Percentiles rank a stretch among this genome's conserved stretches.
These are phyloP conservation scores for Hymenoscyphus salicellus DNA, from an alignment of 2,329 filamentous ascomycete genomes.

Conservation along the genomic window DNA sequence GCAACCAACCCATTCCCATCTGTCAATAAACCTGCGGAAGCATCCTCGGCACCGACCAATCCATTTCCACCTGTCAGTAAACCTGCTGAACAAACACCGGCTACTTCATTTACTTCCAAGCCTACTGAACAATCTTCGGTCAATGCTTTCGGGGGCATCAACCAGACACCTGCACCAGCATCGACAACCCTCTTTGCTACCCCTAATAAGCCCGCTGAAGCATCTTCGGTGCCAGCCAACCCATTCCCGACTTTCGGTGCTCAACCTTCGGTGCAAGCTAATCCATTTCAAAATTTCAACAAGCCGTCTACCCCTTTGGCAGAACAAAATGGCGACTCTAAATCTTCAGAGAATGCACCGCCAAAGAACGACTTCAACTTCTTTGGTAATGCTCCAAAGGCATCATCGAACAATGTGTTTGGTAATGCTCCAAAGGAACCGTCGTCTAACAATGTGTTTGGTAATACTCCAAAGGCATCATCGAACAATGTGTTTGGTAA, in stretches of 20 bases:
- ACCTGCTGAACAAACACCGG: no score
- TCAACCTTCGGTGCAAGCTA: background rate
- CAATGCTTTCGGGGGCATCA: background rate
- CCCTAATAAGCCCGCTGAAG: background rate
- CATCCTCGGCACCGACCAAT: no score
- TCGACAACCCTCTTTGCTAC: background rate
- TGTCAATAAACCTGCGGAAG: no score
- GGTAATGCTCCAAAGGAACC: slow-evolving; percentile 1
- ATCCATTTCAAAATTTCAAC: background rate
- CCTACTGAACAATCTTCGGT: background rate
- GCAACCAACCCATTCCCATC: no score
- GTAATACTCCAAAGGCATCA: slow-evolving; percentile 1
- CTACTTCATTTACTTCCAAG: no score
- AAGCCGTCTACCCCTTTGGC: background rate
- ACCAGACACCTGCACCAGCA: background rate
- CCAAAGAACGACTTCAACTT: background rate
- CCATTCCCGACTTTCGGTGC: no score
- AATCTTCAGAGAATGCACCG: background rate
- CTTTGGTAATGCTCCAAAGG: background rate
- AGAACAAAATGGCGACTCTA: background rate
- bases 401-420: slow-evolving; percentile 17
- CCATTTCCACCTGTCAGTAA: no score
- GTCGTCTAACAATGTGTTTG: background rate
- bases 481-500: slow-evolving; percentile 16
- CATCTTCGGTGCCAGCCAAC: background rate